Conservation (phyloP, 2,329 filamentous ascomycete genomes). For the Trichoderma oligosporum region DNA sequence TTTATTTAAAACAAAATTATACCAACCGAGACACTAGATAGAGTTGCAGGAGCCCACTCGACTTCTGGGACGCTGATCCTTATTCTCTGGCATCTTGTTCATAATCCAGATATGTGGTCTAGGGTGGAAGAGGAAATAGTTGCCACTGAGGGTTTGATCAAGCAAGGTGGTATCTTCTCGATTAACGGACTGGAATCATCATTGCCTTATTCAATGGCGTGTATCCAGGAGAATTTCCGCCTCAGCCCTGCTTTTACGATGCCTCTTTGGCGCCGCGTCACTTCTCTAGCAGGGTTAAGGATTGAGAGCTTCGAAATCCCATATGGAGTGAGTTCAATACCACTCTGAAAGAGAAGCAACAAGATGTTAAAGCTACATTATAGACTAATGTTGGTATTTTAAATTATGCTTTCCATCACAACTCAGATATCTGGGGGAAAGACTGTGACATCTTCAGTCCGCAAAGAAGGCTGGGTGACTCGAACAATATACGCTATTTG, state of each 20-base stretch:
- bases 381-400: background rate
- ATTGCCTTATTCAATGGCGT: constrained; percentile 1
- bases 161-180: background rate
- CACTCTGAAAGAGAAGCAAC: background rate
- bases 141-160: background rate
- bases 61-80: background rate
- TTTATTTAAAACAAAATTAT: no score
- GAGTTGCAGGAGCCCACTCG: background rate
- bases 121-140: no score
- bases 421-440: no score
- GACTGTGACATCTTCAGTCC: background rate
- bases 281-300: background rate
- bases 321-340: background rate
- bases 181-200: background rate
- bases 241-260: background rate
- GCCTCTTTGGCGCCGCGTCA: background rate
- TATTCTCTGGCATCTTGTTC: background rate
- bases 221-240: constrained; percentile 3
- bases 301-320: background rate
- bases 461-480: background rate
- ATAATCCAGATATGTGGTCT: constrained; percentile 4
- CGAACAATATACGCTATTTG: background rate
- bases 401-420: no score
- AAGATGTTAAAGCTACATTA: background rate
- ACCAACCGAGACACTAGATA: no score